Conservation (phyloP, 805 yeast species). For the Saccharomycopsis microspora region DNA sequence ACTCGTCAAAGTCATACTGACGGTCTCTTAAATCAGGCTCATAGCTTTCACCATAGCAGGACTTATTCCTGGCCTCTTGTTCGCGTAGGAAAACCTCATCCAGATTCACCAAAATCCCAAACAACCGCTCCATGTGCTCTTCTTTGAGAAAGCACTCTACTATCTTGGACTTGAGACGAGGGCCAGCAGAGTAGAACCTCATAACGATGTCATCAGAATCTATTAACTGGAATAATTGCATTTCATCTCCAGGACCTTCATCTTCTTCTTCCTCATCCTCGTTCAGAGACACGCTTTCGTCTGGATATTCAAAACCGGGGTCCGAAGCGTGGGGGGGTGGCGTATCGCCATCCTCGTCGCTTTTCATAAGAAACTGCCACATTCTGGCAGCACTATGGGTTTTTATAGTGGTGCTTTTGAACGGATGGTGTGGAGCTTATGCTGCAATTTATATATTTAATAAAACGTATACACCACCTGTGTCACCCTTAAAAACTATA, state of each 20-base stretch:
- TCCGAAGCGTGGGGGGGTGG: slow-evolving; percentile 2
- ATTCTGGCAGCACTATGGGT: background rate
- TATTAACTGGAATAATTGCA: background rate
- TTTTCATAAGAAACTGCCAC: slow-evolving; percentile 13
- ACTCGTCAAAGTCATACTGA: slow-evolving; percentile 11
- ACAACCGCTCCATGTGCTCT: slow-evolving; percentile 5
- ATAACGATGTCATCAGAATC: slow-evolving; percentile 9
- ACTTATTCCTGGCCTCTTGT: slow-evolving; percentile 1
- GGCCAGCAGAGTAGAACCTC: background rate
- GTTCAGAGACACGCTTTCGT: background rate
- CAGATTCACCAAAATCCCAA: slow-evolving; percentile 10
- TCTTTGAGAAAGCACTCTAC: slow-evolving; percentile 7
- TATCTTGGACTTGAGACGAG: slow-evolving; percentile 1
- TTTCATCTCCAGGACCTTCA: background rate
- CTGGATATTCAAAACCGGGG: slow-evolving; percentile 11
- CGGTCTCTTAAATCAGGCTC: background rate
- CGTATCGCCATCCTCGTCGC: slow-evolving; percentile 5
- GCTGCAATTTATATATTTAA: too few relatives aligned
- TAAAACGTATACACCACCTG: too few relatives aligned
- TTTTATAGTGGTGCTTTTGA: background rate
- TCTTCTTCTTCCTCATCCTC: slow-evolving; percentile 2
- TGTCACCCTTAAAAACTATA: too few relatives aligned
- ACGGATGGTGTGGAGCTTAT: background rate
- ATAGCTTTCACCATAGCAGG: background rate
- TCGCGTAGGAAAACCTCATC: slow-evolving; percentile 8